Conservation (phyloP, 179 eudicot genomes). For the Carnegiea gigantea region DNA sequence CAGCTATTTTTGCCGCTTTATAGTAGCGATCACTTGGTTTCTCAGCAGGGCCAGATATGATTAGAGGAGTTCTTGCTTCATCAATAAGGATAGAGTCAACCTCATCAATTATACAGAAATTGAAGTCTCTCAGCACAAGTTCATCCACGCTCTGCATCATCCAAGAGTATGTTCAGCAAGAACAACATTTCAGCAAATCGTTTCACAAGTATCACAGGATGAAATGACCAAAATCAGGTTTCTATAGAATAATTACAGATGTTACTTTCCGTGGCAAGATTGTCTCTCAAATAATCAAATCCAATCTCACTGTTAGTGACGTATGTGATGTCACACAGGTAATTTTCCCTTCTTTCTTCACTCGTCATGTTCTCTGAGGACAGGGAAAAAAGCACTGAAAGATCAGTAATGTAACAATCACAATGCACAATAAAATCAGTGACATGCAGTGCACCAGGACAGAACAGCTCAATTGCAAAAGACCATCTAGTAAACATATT, state of each 20-base stretch:
- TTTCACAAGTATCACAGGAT: conserved; percentile 14
- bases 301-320: conserved; percentile 99
- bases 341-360: conserved; percentile 92
- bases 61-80: conserved; percentile 99
- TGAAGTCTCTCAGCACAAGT: conserved; percentile 86
- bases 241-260: conserved; percentile 11
- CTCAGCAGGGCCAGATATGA: conserved; percentile 98
- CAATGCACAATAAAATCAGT: not conserved
- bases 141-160: conserved; percentile 81
- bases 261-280: conserved; percentile 99
- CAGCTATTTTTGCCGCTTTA: conserved; percentile 96
- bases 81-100: conserved; percentile 98
- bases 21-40: conserved; percentile 98
- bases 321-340: conserved; percentile 90
- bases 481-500: too few relatives aligned
- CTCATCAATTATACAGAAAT: conserved; percentile 95
- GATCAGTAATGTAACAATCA: not conserved
- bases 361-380: conserved; percentile 95
- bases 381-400: conserved; percentile 16
- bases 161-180: conserved; percentile 29
- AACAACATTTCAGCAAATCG: conserved; percentile 11
- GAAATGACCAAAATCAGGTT: conserved; percentile 6
- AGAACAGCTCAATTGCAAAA: too few relatives aligned
- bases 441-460: not conserved
- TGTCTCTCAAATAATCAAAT: conserved; percentile 97